Conservation (phyloP, 306 rosid species). For the Inga oerstediana region DNA sequence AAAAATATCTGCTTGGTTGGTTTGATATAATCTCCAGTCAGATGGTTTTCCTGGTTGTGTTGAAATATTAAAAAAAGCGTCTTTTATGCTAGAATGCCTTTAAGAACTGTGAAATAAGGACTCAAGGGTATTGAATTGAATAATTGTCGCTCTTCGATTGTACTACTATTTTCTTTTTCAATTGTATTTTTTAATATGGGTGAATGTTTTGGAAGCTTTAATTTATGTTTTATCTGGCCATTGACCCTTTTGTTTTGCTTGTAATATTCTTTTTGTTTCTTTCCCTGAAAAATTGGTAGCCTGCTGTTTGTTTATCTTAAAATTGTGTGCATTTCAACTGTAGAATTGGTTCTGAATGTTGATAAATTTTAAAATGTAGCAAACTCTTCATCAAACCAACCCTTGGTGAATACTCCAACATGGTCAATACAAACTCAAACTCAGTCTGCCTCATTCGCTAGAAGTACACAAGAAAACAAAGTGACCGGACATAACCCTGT, state of each 20-base stretch:
- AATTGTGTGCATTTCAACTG: not conserved
- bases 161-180: not conserved
- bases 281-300: not conserved
- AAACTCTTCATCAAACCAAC: conserved; percentile 51
- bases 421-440: conserved; percentile 79
- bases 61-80: not conserved
- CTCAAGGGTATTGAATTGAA: not conserved
- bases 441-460: conserved; percentile 59
- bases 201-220: not conserved
- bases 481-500: conserved; percentile 50
- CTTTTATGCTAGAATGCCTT: not conserved
- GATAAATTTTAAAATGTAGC: conserved; percentile 40
- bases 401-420: conserved; percentile 60
- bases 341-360: conserved; percentile 24
- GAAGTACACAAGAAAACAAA: conserved; percentile 73
- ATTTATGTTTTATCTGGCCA: not conserved
- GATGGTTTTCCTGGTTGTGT: not conserved
- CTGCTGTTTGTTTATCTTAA: not conserved
- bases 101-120: not conserved
- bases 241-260: not conserved
- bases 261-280: not conserved
- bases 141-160: not conserved
- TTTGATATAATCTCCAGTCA: not conserved
- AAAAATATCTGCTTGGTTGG: not conserved
- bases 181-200: not conserved